A percentile compares a stretch with the other conserved stretches of the same genome.
phyloP scores from a whole-genome alignment of 2,329 filamentous ascomycete genomes.

The Elsinoe fawcettii region DNA sequence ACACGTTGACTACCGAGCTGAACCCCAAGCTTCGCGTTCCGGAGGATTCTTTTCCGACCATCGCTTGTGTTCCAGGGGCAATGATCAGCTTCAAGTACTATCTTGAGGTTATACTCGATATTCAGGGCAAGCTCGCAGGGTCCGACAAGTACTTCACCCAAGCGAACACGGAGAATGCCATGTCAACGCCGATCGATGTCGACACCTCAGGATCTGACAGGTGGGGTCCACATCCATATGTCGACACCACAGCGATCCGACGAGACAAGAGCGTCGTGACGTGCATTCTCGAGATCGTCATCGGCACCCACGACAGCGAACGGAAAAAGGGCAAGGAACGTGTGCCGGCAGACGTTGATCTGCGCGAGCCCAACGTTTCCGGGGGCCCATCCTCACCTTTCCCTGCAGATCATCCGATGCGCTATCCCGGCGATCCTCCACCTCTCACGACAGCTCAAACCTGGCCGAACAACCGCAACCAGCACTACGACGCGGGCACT shows the following conservation, averaged over 20 bases:
- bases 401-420: slow-evolving; percentile 2
- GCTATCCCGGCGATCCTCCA: background rate
- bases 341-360: background rate
- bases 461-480: background rate
- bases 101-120: slow-evolving; percentile 83
- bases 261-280: slow-evolving; percentile 89
- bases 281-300: slow-evolving; percentile 74
- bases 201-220: slow-evolving; percentile 15
- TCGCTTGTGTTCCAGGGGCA: slow-evolving; percentile 76
- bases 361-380: background rate
- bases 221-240: slow-evolving; percentile 14
- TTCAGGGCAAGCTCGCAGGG: slow-evolving; percentile 77
- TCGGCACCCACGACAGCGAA: slow-evolving; percentile 76
- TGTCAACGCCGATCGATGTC: slow-evolving; percentile 4
- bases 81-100: slow-evolving; percentile 96
- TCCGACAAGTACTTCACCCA: slow-evolving; percentile 48
- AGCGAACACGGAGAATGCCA: slow-evolving; percentile 5
- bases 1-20: slow-evolving; percentile 67
- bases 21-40: slow-evolving; percentile 79
- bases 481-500: background rate
- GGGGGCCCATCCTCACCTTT: background rate
- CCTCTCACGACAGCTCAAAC: background rate
- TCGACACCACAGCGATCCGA: slow-evolving; percentile 73
- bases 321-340: slow-evolving; percentile 41
- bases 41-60: slow-evolving; percentile 86